Evolutionary conservation across 1,284 basidiomycete species (phyloP), one percentile per base, ranked within the genome.

Genomic region (Tilletiopsis washingtonensis): DNA sequence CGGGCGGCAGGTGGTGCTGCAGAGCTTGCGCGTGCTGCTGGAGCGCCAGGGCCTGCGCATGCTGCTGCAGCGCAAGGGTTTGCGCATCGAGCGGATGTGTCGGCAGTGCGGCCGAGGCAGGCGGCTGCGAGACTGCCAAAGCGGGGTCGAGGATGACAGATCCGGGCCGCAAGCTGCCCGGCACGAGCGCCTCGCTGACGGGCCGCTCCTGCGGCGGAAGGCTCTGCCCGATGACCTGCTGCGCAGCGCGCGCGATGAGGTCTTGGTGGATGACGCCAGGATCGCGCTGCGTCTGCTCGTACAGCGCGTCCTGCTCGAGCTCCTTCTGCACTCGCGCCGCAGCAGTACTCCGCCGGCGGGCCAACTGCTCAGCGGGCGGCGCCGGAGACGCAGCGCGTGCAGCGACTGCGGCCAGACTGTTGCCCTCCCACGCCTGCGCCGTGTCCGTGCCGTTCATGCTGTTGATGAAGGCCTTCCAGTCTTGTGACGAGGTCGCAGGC

Each of bases 391-490:
- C 11, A 32, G 5, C 43, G 27, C 25, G 11, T 15, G 25, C 39
- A 14, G 39, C 32, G 36, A 9, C 21, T 36, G 53, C 53, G 15
- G 51, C 54, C 34, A 56, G 40, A 2, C 51, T 56, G 4, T 53
- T 58, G 42, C 42, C 51, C 27, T 60, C 58, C 64, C 64, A 66
- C 27, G 46, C 54, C 40, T 64, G 57, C 17, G 66, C 57, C 14
- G 61, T 52, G 19, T 66, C 65, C 5, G 54, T 59, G 23, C 62
- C 58, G 14, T 56, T 49, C 66, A 68, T 68, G 52, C 54, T 56
- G 23, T 60, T 54, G 40, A 66, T 57, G 38, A 68, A 68, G 25
- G 48, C 52, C 34, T 62, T 61, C 66, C 66, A 68, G 42, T 67
- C 64, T 24, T 51, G 48, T 4, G 61, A 53, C 11, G 15, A n/a